A percentile compares a stretch with the other conserved stretches of the same genome.
Evolutionary conservation across 805 yeast genomes (phyloP).

Genomic region (Candida golubevii): DNA sequence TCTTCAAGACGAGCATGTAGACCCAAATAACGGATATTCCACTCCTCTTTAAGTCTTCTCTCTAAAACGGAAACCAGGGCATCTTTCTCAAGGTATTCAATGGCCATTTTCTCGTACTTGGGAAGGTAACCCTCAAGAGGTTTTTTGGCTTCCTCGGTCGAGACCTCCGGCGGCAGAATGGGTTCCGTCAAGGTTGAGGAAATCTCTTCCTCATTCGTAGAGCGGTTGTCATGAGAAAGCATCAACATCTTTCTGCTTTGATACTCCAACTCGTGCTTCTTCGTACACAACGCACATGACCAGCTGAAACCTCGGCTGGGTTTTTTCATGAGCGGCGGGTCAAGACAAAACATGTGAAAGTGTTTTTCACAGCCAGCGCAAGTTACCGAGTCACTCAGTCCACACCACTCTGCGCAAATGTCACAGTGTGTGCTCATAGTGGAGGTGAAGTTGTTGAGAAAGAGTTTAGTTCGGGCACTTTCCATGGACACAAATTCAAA

Average conservation of each 20-base stretch:
- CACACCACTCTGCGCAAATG: slow-evolving; percentile 83
- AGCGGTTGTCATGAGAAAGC: slow-evolving; percentile 40
- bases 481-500: slow-evolving; percentile 76
- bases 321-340: slow-evolving; percentile 74
- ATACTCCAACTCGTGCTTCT: slow-evolving; percentile 45
- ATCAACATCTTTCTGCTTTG: slow-evolving; percentile 36
- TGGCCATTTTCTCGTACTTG: slow-evolving; percentile 54
- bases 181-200: slow-evolving; percentile 6
- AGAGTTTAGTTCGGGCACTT: slow-evolving; percentile 56
- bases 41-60: slow-evolving; percentile 59
- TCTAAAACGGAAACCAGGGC: slow-evolving; percentile 34
- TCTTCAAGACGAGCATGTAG: slow-evolving; percentile 71
- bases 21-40: slow-evolving; percentile 81
- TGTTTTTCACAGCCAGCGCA: slow-evolving; percentile 73
- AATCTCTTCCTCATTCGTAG: slow-evolving; percentile 36
- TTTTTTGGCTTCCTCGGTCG: neutral
- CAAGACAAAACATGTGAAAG: slow-evolving; percentile 80
- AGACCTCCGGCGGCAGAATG: neutral
- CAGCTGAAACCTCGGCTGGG: slow-evolving; percentile 88
- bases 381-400: slow-evolving; percentile 62
- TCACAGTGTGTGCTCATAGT: slow-evolving; percentile 51
- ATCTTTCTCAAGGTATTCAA: slow-evolving; percentile 48
- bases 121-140: slow-evolving; percentile 32
- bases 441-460: slow-evolving; percentile 57
- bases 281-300: slow-evolving; percentile 81